Evolutionary conservation across 1,139 yeast species (phyloP).

Genomic region (Taphrina communis): DNA sequence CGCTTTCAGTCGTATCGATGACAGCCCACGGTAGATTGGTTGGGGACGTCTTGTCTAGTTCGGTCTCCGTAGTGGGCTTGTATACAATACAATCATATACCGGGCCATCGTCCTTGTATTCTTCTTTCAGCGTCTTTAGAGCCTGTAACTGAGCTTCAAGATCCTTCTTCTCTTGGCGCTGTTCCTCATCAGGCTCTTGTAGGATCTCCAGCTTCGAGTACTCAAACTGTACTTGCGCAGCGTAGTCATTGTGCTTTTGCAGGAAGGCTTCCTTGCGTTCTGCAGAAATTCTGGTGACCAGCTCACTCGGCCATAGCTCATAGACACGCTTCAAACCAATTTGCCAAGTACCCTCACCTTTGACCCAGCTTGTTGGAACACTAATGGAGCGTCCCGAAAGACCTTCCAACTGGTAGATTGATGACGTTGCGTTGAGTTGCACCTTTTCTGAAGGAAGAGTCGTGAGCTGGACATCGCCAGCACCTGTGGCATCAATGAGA

Average conservation of each 20-base stretch:
- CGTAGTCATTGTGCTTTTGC: conserved; percentile 34
- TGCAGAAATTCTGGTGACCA: conserved; percentile 35
- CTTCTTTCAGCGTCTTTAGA: conserved; percentile 35
- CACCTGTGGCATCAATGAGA: conserved; percentile 43
- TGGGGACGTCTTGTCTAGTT: conserved; percentile 41
- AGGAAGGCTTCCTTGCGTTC: conserved; percentile 39
- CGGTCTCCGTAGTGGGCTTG: conserved; percentile 27
- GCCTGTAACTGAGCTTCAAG: conserved; percentile 40
- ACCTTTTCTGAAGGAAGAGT: conserved; percentile 6
- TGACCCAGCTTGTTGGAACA: conserved; percentile 40
- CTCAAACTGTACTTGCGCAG: conserved; percentile 14
- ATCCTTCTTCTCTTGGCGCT: conserved; percentile 34
- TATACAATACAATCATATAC: conserved; percentile 41
- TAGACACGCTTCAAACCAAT: conserved; percentile 43
- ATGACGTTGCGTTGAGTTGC: background rate
- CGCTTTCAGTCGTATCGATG: conserved; percentile 39
- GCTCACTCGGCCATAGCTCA: conserved; percentile 43
- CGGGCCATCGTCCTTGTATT: conserved; percentile 43
- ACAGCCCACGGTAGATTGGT: conserved; percentile 40
- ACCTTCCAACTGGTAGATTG: conserved; percentile 27
- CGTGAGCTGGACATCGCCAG: conserved; percentile 39
- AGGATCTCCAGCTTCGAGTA: conserved; percentile 17
- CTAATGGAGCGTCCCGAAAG: conserved; percentile 42
- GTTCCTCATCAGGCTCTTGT: conserved; percentile 31
- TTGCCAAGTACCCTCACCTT: conserved; percentile 42